Evolutionary conservation across 129 eudicot species (phyloP), one percentile per base, ranked within the genome.

Genomic region (Flaveria robusta): DNA sequence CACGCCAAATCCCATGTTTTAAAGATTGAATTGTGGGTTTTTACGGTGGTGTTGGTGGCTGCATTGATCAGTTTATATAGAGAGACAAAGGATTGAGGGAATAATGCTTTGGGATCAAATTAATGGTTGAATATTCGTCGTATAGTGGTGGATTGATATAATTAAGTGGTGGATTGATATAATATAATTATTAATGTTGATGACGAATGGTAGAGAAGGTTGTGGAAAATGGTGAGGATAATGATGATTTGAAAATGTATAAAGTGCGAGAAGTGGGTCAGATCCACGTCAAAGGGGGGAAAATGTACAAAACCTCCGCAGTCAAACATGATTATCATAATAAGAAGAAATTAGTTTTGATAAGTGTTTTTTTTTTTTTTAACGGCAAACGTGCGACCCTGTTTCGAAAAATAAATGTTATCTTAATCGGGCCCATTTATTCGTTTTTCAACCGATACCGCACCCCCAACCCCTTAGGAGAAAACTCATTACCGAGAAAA

Each of bases 101-200:
- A 68, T 77, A 10, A 67, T 68, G 3, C 31, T 54, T 68, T 68
- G 68, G 81, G 42, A 68, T 77, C 43, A 52, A 74, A 43, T 45
- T n/a, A 46, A 74, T 62, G 58, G 75, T 23, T 19, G 68, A 77
- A 77, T 66, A 76, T 76, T 68, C 29, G 22, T 62, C 45, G 64
- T 15, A 12, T 50, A 76, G n/a, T 49, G 23, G 8, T 51, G 66
- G 51, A 63, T 63, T 29, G 45, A 31, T 31, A 31, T n/a, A n/a
- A n/a, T n/a, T n/a, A n/a, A 76, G n/a, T 49, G 23, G 8, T 51
- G 66, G 51, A 63, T 63, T 29, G 45, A 5, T 0, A 34, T 5
- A 34, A 34, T 34, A 34, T 5, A 4, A 34, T 34, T 34, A 34
- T 29, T 0, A 29, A 0, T 34, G 39, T 34, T 56, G 42, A 39